Evolutionary conservation across 169 alveolate species (phyloP), one percentile per base, ranked within the genome.

Genomic region (Prorocentrum cordatum): DNA sequence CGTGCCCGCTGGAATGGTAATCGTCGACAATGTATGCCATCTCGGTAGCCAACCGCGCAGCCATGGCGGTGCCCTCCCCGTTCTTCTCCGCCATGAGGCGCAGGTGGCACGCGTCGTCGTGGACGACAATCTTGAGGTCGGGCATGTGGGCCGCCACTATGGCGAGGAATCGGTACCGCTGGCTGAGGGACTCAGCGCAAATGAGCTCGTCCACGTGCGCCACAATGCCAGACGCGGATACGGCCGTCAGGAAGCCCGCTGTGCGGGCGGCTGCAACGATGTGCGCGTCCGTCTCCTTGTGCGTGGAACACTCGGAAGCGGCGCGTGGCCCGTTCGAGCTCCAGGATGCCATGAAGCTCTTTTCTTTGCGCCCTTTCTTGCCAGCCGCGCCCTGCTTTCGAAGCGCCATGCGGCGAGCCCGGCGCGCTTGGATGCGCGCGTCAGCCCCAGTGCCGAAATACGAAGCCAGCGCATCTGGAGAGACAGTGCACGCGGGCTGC

Each of bases 31-130:
- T 35, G 35, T 31, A 39, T n/a, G 24, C 10, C 38, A 70, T 6
- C 29, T 68, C 22, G n/a, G n/a, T n/a, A 0, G 27, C 35, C 26
- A 70, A 20, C 12, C 64, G 62, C 22, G 26, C 4, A 2, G 66
- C 79, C 7, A 67, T 3, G 18, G 3, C 61, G n/a, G 79, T 36
- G 3, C 47, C 9, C 20, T 35, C 26, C 7, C 26, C 22, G 29
- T 67, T n/a, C 61, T 67, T 20, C 61, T 5, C 6, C 31, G 61
- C 7, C 35, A 67, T 18, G n/a, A 22, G 29, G 24, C 4, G 5
- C 33, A 67, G 36, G 1, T 67, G 79, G 35, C 79, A 67, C 14
- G 38, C 59, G 79, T 67, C 79, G 26, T 67, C 79, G 12, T 67
- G 79, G 18, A 67, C 59, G 1, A 70, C 62, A 2, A 27, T 27